These are phyloP conservation scores for Microcyclosporella mali DNA, from an alignment of 2,329 filamentous ascomycete species.

Conservation along the genomic window DNA sequence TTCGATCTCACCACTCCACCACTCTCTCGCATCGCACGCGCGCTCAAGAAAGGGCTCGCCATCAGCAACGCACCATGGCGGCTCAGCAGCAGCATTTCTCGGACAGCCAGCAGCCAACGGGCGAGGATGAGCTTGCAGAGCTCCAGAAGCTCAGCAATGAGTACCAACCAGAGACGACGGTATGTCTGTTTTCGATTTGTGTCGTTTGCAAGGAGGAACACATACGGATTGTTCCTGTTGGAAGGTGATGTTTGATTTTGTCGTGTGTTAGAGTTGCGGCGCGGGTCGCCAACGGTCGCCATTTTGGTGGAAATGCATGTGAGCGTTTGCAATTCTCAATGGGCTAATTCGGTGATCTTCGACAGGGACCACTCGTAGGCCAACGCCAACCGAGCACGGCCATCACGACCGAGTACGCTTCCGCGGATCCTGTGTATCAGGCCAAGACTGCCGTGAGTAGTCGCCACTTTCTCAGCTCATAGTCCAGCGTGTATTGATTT, in stretches of 20 bases:
- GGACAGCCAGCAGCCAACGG: conserved; percentile 3
- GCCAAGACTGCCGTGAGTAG: conserved; percentile 74
- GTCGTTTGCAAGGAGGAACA: not conserved
- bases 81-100: conserved; percentile 10
- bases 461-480: not conserved
- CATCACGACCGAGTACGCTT: conserved; percentile 80
- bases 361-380: conserved; percentile 75
- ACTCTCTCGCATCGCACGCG: conserved; percentile 20
- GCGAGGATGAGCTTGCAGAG: conserved; percentile 53
- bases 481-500: conserved; percentile 8
- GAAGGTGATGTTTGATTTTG: conserved; percentile 8
- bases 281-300: conserved; percentile 13
- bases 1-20: conserved; percentile 16
- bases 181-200: conserved; percentile 34
- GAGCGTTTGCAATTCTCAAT: conserved; percentile 7
- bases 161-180: conserved; percentile 53
- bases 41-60: conserved; percentile 17
- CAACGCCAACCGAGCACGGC: conserved; percentile 67
- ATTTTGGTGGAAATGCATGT: conserved; percentile 11
- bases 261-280: conserved; percentile 20
- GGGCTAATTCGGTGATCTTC: conserved; percentile 21
- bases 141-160: conserved; percentile 57
- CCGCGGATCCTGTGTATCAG: conserved; percentile 76
- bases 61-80: conserved; percentile 30
- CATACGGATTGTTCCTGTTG: not conserved